phyloP scores from a whole-genome alignment of 768 basidiomycete genomes.

The Daedalea quercina region DNA sequence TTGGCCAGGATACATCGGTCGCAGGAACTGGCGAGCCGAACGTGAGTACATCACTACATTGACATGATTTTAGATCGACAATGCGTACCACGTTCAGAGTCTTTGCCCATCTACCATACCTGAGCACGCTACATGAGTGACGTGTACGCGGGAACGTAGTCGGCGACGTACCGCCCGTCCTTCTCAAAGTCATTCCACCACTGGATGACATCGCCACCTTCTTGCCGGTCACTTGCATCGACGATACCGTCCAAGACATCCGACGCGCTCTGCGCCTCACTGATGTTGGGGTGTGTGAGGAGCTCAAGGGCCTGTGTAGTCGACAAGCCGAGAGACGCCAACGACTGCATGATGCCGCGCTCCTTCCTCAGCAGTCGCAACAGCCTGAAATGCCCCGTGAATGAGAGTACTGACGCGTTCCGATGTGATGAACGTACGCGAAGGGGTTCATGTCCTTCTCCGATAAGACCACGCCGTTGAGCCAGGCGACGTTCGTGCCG shows the following conservation, averaged over 20 bases:
- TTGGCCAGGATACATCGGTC: slow-evolving; percentile 74
- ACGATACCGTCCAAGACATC: slow-evolving; percentile 67
- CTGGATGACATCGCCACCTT: slow-evolving; percentile 66
- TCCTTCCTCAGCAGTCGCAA: slow-evolving; percentile 72
- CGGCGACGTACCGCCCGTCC: slow-evolving; percentile 52
- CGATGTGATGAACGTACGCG: slow-evolving; percentile 33
- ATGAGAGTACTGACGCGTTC: neutral
- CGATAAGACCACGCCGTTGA: slow-evolving; percentile 66
- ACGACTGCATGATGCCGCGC: slow-evolving; percentile 47
- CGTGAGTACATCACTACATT: neutral
- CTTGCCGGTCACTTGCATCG: slow-evolving; percentile 82
- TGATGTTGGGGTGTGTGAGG: slow-evolving; percentile 58
- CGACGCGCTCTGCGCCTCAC: slow-evolving; percentile 39
- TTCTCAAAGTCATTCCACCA: slow-evolving; percentile 94
- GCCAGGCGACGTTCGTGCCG: slow-evolving; percentile 60
- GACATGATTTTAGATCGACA: neutral
- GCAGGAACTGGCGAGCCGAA: slow-evolving; percentile 47
- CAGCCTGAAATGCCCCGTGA: slow-evolving; percentile 33
- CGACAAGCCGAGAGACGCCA: slow-evolving; percentile 57
- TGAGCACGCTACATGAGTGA: neutral
- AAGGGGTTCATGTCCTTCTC: slow-evolving; percentile 68
- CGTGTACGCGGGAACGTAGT: slow-evolving; percentile 4
- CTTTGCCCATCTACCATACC: slow-evolving; percentile 17
- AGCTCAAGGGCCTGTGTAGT: slow-evolving; percentile 65
- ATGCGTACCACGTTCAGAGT: slow-evolving; percentile 11